phyloP scores from a whole-genome alignment of 2,329 filamentous ascomycete species.

The Exutisphaerella laricina region DNA sequence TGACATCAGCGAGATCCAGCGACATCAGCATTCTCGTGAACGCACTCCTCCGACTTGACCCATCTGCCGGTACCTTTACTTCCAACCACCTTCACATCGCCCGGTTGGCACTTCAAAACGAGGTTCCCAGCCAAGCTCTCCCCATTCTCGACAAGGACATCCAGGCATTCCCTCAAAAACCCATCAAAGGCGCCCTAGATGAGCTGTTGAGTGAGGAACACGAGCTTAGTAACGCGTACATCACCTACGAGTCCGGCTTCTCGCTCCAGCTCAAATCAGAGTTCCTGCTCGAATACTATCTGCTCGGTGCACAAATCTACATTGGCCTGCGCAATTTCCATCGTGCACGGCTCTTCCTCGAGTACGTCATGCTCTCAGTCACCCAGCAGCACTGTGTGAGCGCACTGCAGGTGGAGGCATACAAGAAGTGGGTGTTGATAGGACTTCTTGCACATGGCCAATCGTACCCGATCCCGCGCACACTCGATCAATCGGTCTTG shows the following conservation, averaged over 20 bases:
- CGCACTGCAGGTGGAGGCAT: slow-evolving; percentile 73
- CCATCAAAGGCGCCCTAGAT: slow-evolving; percentile 34
- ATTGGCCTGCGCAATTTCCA: slow-evolving; percentile 40
- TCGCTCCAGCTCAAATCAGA: slow-evolving; percentile 47
- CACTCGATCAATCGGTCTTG: slow-evolving; percentile 49
- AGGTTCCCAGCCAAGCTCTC: slow-evolving; percentile 51
- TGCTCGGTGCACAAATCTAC: slow-evolving; percentile 46
- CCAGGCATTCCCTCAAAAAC: slow-evolving; percentile 54
- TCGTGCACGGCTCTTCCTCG: slow-evolving; percentile 44
- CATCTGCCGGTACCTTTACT: slow-evolving; percentile 61
- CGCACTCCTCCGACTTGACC: slow-evolving; percentile 62
- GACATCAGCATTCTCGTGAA: slow-evolving; percentile 37
- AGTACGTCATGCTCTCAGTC: slow-evolving; percentile 58
- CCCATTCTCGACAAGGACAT: slow-evolving; percentile 60
- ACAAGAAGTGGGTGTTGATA: slow-evolving; percentile 84
- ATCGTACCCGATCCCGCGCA: slow-evolving; percentile 51
- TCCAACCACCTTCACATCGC: slow-evolving; percentile 55
- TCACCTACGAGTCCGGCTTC: slow-evolving; percentile 55
- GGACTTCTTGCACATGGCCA: slow-evolving; percentile 66
- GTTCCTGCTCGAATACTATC: slow-evolving; percentile 52
- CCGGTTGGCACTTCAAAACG: slow-evolving; percentile 51
- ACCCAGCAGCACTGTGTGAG: slow-evolving; percentile 60
- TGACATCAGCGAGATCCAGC: slow-evolving; percentile 11
- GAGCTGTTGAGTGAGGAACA: slow-evolving; percentile 39
- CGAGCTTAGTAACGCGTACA: slow-evolving; percentile 49